Evolutionary conservation across 2,329 filamentous ascomycete genomes (phyloP), one percentile per base, ranked within the genome.

Genomic region (Calonectria pseudoturangicola): DNA sequence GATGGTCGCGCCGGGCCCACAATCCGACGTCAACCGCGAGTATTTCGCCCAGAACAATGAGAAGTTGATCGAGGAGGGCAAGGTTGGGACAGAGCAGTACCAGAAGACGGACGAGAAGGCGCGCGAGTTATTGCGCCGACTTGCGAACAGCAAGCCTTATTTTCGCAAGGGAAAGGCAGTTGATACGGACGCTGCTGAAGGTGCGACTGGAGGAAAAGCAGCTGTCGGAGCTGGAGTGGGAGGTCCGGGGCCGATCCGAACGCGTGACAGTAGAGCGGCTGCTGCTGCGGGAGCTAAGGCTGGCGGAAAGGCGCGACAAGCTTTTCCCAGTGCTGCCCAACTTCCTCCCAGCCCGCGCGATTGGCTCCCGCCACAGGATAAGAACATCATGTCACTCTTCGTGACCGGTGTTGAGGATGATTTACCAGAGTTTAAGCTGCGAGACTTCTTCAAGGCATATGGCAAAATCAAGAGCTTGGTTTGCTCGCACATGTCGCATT

Each of bases 31-130:
- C 84, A 99, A 99, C 86, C 89, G 97, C 78, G 96, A 99, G 85
- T 99, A 97, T 85, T 99, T 98, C 84, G 97, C 97, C 16, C 97
- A 99, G 83, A 97, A 98, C 82, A 96, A 98, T 84, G 96, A 98
- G 86, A 94, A 93, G 81, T 95, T 97, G 73, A 95, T 99, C 63
- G 96, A 98, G 81, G 96, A 98, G 78, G 97, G 97, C 2, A 89
- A 94, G 75, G 94, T 93, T 8, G 93, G 93, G 18, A 89, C 95
- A 10, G 97, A 98, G 82, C 95, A 94, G 77, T 98, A 98, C 82
- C 95, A 98, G 75, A 98, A 98, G 88, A 97, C 96, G 2, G 97
- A 99, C 80, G 96, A 98, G 82, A 98, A 98, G 85, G 97, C 96
- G 3, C 90, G 96, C 70, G 97, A 99, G 78, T 86, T 99, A 15